Percentiles rank a stretch among this genome's conserved stretches.
These are phyloP conservation scores for Exophiala viscosa DNA, from an alignment of 2,329 filamentous ascomycete species.

Conservation along the genomic window DNA sequence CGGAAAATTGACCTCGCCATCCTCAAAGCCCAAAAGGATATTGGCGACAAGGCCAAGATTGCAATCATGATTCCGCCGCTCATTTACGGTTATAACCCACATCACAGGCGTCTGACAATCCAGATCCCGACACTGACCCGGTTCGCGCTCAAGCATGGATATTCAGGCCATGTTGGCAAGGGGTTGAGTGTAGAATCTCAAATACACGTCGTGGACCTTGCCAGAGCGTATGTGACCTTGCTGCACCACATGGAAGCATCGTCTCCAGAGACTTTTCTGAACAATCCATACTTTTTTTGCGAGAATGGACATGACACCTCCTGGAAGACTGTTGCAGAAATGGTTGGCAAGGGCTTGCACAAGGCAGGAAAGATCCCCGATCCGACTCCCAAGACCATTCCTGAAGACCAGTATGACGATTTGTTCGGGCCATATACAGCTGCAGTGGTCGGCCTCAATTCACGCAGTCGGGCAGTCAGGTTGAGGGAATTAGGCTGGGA, in stretches of 20 bases:
- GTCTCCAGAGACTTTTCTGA: constrained; percentile 30
- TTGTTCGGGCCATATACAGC: constrained; percentile 37
- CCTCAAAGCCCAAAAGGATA: constrained; percentile 34
- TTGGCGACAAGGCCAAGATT: constrained; percentile 43
- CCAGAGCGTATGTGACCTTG: constrained; percentile 43
- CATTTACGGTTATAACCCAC: constrained; percentile 42
- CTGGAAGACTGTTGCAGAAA: constrained; percentile 40
- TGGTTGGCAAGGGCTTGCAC: constrained; percentile 39
- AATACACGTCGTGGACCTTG: constrained; percentile 48
- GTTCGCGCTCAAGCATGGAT: constrained; percentile 49
- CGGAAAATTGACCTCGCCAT: constrained; percentile 47
- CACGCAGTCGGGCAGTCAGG: constrained; percentile 42
- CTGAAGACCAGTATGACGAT: constrained; percentile 38
- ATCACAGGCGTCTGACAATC: constrained; percentile 42
- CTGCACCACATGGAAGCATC: constrained; percentile 39
- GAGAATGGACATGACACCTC: constrained; percentile 35
- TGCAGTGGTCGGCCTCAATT: constrained; percentile 41
- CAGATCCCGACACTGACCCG: constrained; percentile 47
- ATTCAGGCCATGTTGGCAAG: constrained; percentile 42
- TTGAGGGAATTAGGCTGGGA: constrained; percentile 45
- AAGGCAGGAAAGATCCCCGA: constrained; percentile 37
- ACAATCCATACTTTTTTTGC: constrained; percentile 50
- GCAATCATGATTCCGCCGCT: constrained; percentile 48
- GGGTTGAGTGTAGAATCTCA: constrained; percentile 41
- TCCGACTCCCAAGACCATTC: constrained; percentile 36